Percentiles rank a stretch among this genome's conserved stretches.
These are phyloP conservation scores for Emergomyces africanus DNA, from an alignment of 2,329 filamentous ascomycete genomes.

Conservation along the genomic window DNA sequence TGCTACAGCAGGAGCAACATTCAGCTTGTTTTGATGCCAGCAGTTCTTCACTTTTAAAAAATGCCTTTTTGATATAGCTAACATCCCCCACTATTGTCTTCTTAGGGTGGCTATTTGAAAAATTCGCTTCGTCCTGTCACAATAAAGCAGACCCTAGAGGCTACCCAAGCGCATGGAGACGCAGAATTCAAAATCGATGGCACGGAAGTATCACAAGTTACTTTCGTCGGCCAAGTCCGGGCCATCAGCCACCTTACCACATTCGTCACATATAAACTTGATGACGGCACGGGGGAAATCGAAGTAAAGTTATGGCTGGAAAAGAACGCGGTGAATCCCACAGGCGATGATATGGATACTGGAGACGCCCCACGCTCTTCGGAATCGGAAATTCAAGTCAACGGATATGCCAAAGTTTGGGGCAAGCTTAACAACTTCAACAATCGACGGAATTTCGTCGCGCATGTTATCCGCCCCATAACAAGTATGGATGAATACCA, in stretches of 20 bases:
- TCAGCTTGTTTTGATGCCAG: conserved; percentile 3
- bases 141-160: conserved; percentile 85
- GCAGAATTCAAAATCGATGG: conserved; percentile 77
- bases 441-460: conserved; percentile 68
- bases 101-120: conserved; percentile 44
- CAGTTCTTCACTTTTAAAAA: neutral
- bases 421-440: conserved; percentile 75
- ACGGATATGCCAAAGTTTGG: conserved; percentile 74
- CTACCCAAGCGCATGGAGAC: conserved; percentile 59
- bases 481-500: conserved; percentile 83
- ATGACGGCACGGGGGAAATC: conserved; percentile 86
- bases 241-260: conserved; percentile 75
- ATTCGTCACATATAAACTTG: conserved; percentile 82
- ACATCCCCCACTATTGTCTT: neutral
- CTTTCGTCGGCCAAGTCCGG: conserved; percentile 83
- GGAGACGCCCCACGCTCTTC: conserved; percentile 31
- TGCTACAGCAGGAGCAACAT: conserved; percentile 1
- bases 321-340: conserved; percentile 35
- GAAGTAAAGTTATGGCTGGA: conserved; percentile 50
- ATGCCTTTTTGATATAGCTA: neutral
- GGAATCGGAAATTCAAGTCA: conserved; percentile 49
- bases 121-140: conserved; percentile 88
- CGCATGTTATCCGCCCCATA: conserved; percentile 68
- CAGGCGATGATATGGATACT: conserved; percentile 33
- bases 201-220: conserved; percentile 58